Evolutionary conservation across 805 yeast genomes (phyloP), one percentile per base, ranked within the genome.

Genomic region (Saccharomyces eubayanus): DNA sequence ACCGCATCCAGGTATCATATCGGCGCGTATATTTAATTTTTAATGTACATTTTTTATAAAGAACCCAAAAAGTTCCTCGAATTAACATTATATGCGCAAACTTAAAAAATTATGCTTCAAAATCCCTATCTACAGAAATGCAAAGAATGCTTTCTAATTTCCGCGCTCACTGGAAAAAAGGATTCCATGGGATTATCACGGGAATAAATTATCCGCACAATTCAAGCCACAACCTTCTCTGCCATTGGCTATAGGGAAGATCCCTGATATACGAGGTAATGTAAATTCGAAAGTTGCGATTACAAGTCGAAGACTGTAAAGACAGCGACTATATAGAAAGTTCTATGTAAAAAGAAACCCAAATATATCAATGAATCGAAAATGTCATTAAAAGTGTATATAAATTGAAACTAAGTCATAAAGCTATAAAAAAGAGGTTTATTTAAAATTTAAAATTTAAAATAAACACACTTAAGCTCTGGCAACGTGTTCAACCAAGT

Each of bases 401-500:
- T 36, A 36, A 36, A 36, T 36, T 36, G 43, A 36, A 36, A 36
- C 43, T 36, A 36, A 6, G 43, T 36, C 43, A 36, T 36, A 36
- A 36, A 36, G 43, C 43, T 36, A 36, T 36, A 16, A 36, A 36
- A 31, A 36, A 36, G 43, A 36, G 10, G 16, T n/a, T 36, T 36
- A 36, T 36, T 16, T 16, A 6, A 47, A 48, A 31, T 36, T 14
- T 46, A 45, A 50, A 51, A 50, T 36, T 28, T n/a, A 20, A 40
- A 24, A 30, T 21, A 36, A 45, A n/a, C 20, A 6, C 43, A 50
- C 59, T 59, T 62, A 62, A 57, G 59, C 59, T 36, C 71, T 72
- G 64, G 85, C 83, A 69, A 82, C 81, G 77, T 78, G 81, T 73
- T 80, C 77, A 66, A 82, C 78, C 72, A 83, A 79, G 74, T 83